phyloP scores from a whole-genome alignment of 2,329 filamentous ascomycete species.

The Daldinia sp. region DNA sequence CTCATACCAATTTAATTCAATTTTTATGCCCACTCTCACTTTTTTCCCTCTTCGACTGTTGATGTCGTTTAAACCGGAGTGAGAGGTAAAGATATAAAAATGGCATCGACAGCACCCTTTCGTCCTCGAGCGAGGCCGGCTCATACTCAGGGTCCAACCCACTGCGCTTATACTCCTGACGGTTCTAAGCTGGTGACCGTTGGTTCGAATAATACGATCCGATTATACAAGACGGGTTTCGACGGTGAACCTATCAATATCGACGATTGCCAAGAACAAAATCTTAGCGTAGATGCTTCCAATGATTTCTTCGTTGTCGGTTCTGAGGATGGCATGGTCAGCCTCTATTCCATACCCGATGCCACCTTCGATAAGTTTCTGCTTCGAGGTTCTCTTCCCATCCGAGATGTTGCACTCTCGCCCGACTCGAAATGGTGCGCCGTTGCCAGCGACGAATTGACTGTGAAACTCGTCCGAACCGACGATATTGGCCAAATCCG shows the following conservation, averaged over 20 bases:
- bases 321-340: constrained; percentile 95
- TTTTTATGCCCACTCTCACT: not conserved
- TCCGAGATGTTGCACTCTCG: constrained; percentile 85
- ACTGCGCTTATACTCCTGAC: constrained; percentile 87
- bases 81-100: constrained; percentile 33
- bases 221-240: constrained; percentile 89
- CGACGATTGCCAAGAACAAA: constrained; percentile 89
- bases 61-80: constrained; percentile 2
- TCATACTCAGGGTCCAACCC: constrained; percentile 86
- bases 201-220: constrained; percentile 91
- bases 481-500: constrained; percentile 79
- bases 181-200: constrained; percentile 88
- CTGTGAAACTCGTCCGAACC: constrained; percentile 87
- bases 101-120: constrained; percentile 52
- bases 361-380: constrained; percentile 82
- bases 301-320: constrained; percentile 88
- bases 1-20: constrained; percentile 9
- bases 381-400: constrained; percentile 81
- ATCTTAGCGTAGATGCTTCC: constrained; percentile 78
- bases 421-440: constrained; percentile 87
- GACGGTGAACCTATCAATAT: constrained; percentile 93
- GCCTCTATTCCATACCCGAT: constrained; percentile 82
- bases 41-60: not conserved
- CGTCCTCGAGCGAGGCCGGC: constrained; percentile 72
- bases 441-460: constrained; percentile 94